A percentile compares a stretch with the other conserved stretches of the same genome.
phyloP scores from a whole-genome alignment of 148 eudicot genomes.

The Talinum fruticosum region DNA sequence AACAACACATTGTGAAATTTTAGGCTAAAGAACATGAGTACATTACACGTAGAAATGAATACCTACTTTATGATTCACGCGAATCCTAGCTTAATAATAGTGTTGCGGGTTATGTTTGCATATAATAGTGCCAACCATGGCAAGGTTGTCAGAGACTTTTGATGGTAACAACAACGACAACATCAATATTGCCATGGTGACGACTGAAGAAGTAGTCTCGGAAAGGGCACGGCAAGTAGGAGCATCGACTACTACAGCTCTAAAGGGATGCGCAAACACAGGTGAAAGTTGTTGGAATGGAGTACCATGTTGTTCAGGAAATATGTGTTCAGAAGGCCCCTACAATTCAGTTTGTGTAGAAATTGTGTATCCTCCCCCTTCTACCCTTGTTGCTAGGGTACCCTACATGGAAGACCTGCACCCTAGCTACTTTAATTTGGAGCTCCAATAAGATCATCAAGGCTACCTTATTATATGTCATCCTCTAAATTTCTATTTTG shows the following conservation, averaged over 20 bases:
- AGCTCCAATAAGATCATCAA: no score
- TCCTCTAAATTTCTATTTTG: no score
- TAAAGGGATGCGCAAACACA: not conserved
- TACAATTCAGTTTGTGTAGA: not conserved
- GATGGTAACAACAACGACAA: not conserved
- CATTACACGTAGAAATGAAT: no score
- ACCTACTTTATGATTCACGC: no score
- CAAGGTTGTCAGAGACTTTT: not conserved
- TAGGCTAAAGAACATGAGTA: no score
- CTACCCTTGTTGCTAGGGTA: no score
- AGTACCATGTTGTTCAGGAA: not conserved
- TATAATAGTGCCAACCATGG: not conserved
- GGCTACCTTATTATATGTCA: no score
- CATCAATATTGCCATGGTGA: not conserved
- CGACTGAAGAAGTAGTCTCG: not conserved
- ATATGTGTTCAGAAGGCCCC: not conserved
- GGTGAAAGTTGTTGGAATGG: constrained; percentile 10
- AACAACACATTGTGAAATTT: no score
- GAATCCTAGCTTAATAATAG: no score
- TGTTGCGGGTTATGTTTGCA: not conserved
- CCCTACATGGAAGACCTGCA: no score
- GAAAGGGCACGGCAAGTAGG: not conserved
- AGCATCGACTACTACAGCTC: not conserved
- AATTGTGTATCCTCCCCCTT: no score
- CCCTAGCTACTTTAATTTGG: no score